Percentiles rank a stretch among this genome's conserved stretches.
phyloP scores from a whole-genome alignment of 768 basidiomycete species.

The Trametes meyenii region DNA sequence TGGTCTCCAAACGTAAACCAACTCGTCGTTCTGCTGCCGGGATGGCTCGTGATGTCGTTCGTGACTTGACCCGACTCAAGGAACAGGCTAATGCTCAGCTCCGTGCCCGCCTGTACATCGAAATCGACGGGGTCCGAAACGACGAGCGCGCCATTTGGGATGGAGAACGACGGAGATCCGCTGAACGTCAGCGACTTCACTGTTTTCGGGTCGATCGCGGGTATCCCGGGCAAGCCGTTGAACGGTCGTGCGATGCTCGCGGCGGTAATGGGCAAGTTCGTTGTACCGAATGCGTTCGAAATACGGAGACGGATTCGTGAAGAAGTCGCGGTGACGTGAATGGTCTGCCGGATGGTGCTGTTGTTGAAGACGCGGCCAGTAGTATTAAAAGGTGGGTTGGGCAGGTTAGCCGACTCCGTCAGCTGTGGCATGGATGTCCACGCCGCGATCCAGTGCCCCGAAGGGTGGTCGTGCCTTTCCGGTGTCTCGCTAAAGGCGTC shows the following conservation, averaged over 20 bases:
- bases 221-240: constrained; percentile 40
- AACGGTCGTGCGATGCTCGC: constrained; percentile 46
- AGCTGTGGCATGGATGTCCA: constrained; percentile 38
- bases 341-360: constrained; percentile 51
- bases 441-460: constrained; percentile 34
- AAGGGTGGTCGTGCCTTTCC: neutral
- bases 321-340: constrained; percentile 46
- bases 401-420: constrained; percentile 36
- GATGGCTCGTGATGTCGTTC: constrained; percentile 49
- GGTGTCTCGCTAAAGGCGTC: neutral
- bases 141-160: constrained; percentile 48
- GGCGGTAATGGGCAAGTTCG: constrained; percentile 46
- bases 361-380: constrained; percentile 44
- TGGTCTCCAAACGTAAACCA: constrained; percentile 43
- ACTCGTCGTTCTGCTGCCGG: constrained; percentile 51
- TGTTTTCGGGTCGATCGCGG: constrained; percentile 40
- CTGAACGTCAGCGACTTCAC: constrained; percentile 47
- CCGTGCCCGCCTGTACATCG: constrained; percentile 40
- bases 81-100: constrained; percentile 47
- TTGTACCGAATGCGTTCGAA: constrained; percentile 51
- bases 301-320: constrained; percentile 46
- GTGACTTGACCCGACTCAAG: constrained; percentile 43
- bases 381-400: constrained; percentile 32
- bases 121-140: constrained; percentile 51
- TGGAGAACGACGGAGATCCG: constrained; percentile 41